Conservation (phyloP, 257 asterid species). For the Asclepias syriaca region DNA sequence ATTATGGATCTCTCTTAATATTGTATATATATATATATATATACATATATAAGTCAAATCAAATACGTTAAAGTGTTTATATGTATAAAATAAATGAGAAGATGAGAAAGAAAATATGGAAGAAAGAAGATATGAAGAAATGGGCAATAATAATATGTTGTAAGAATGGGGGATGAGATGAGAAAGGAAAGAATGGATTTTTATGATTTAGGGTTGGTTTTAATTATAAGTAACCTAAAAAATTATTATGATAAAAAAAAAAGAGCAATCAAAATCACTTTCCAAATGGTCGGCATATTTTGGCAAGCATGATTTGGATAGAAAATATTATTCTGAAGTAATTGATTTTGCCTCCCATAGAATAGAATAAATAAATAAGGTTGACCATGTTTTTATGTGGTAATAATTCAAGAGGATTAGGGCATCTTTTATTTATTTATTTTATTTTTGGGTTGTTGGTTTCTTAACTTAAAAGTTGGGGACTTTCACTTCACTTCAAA, state of each 20-base stretch:
- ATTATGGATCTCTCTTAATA: no score
- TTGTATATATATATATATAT: no score
- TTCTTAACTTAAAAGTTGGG: conserved; percentile 45
- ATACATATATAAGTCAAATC: no score
- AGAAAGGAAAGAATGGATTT: neutral
- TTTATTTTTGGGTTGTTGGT: conserved; percentile 21
- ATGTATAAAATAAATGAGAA: neutral
- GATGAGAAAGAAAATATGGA: neutral
- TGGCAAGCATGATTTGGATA: conserved; percentile 31
- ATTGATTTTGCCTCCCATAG: conserved; percentile 5
- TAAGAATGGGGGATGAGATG: neutral
- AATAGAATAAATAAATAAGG: conserved; percentile 16
- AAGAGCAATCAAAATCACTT: conserved; percentile 13
- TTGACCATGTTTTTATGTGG: conserved; percentile 37
- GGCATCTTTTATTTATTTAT: conserved; percentile 11
- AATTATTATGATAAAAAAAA: neutral
- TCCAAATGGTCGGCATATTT: conserved; percentile 44
- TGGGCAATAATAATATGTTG: neutral
- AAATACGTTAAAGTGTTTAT: no score
- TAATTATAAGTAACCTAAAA: neutral
- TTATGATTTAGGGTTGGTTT: neutral
- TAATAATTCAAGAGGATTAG: conserved; percentile 17
- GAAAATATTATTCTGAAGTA: conserved; percentile 18
- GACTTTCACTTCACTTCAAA: conserved; percentile 24
- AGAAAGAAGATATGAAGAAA: neutral